These are phyloP conservation scores for Podila verticillata DNA, from an alignment of 192 early-diverging fungal genomes.

Conservation along the genomic window DNA sequence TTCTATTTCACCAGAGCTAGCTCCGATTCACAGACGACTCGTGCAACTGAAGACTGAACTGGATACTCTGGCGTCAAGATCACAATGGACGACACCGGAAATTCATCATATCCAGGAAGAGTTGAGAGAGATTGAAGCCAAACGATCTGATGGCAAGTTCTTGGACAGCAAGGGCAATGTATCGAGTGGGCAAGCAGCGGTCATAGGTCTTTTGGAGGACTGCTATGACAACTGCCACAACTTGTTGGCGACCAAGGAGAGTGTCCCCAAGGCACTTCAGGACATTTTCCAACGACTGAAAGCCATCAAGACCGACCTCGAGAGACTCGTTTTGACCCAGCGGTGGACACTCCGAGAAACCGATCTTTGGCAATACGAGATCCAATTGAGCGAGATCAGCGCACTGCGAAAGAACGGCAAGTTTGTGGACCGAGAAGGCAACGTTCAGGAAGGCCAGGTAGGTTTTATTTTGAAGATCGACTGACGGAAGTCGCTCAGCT, in stretches of 20 bases:
- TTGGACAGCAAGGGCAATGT: slow-evolving; percentile 72
- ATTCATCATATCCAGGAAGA: slow-evolving; percentile 72
- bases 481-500: not conserved
- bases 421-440: slow-evolving; percentile 76
- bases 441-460: slow-evolving; percentile 76
- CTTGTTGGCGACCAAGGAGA: slow-evolving; percentile 70
- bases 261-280: slow-evolving; percentile 68
- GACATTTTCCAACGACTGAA: slow-evolving; percentile 69
- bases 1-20: slow-evolving; percentile 74
- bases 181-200: slow-evolving; percentile 85
- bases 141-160: slow-evolving; percentile 84
- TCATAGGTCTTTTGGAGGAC: slow-evolving; percentile 82
- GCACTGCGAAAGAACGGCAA: slow-evolving; percentile 85
- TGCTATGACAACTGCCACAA: slow-evolving; percentile 88
- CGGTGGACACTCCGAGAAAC: slow-evolving; percentile 85
- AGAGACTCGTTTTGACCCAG: slow-evolving; percentile 77
- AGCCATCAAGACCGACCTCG: slow-evolving; percentile 79
- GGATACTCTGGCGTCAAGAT: slow-evolving; percentile 49
- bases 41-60: slow-evolving; percentile 75
- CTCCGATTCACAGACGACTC: slow-evolving; percentile 77
- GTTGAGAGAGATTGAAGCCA: slow-evolving; percentile 82
- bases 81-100: slow-evolving; percentile 39
- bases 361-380: slow-evolving; percentile 68
- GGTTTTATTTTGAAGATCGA: not conserved
- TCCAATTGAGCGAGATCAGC: slow-evolving; percentile 85